These are phyloP conservation scores for Pythium dissotocum DNA, from an alignment of 352 stramenopile species.

Conservation along the genomic window DNA sequence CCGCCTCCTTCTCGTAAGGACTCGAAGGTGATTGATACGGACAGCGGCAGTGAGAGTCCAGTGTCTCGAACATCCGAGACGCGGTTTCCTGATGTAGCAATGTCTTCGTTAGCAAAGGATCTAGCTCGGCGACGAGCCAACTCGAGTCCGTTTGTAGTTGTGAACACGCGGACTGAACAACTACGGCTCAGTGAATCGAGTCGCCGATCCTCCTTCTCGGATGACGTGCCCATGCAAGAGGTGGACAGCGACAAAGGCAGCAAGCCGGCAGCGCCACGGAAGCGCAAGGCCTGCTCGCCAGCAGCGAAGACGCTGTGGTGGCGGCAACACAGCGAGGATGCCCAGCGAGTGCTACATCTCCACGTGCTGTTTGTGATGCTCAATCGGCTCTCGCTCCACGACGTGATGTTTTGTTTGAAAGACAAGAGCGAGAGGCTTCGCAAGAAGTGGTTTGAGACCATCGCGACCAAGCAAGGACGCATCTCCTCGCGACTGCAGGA, in stretches of 20 bases:
- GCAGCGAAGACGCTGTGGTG: conserved; percentile 16
- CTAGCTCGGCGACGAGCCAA: background rate
- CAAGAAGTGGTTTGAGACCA: conserved; percentile 11
- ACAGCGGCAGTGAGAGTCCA: conserved; percentile 10
- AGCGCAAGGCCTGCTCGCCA: conserved; percentile 11
- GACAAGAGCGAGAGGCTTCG: conserved; percentile 13
- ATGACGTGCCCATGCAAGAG: no score
- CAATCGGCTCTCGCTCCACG: conserved; percentile 8
- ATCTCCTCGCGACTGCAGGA: background rate
- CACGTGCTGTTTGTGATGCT: conserved; percentile 19
- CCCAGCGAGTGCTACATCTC: conserved; percentile 14
- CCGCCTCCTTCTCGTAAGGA: background rate
- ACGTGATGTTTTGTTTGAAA: conserved; percentile 13
- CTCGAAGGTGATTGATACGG: background rate
- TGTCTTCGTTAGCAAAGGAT: background rate
- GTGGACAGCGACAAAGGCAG: background rate
- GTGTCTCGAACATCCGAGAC: conserved; percentile 6
- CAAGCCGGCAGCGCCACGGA: background rate
- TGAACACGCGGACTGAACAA: no score
- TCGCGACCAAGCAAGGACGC: background rate
- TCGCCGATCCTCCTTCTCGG: no score
- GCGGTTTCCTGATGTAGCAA: background rate
- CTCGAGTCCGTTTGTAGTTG: conserved; percentile 11
- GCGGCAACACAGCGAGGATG: conserved; percentile 10
- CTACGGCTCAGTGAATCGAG: no score